phyloP scores from a whole-genome alignment of 108 stramenopile species.

The Skeletonema costatum region DNA sequence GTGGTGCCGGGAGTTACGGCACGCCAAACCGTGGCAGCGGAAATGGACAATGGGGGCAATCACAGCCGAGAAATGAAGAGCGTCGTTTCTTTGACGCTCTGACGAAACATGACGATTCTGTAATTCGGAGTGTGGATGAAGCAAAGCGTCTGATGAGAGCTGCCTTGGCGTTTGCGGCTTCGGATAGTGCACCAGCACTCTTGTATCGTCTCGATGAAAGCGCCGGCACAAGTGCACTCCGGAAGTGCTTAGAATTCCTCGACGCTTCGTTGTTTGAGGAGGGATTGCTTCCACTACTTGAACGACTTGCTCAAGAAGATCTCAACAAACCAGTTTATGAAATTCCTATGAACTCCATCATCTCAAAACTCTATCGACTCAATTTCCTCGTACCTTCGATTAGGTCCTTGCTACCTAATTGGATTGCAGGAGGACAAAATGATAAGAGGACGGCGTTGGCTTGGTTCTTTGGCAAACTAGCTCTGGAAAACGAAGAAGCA shows the following conservation, averaged over 20 bases:
- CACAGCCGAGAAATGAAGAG: background rate
- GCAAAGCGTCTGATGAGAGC: background rate
- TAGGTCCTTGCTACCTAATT: background rate
- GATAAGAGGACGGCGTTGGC: background rate
- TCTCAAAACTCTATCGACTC: background rate
- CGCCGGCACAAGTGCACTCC: background rate
- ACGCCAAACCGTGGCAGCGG: background rate
- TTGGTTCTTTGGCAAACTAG: background rate
- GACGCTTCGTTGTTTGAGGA: background rate
- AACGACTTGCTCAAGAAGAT: background rate
- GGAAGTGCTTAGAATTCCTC: background rate
- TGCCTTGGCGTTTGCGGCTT: background rate
- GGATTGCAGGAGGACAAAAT: background rate
- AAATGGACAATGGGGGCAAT: background rate
- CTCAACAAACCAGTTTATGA: background rate
- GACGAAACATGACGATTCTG: background rate
- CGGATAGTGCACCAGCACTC: background rate
- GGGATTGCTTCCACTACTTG: background rate
- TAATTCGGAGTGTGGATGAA: background rate
- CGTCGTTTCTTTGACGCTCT: background rate
- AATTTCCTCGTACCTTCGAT: background rate
- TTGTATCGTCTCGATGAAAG: background rate
- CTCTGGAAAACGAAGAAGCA: background rate
- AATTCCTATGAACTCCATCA: background rate
- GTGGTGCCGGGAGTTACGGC: background rate